A percentile compares a stretch with the other conserved stretches of the same genome.
Evolutionary conservation across 2,329 filamentous ascomycete genomes (phyloP).

Genomic region (Fusarium pseudonygamai): DNA sequence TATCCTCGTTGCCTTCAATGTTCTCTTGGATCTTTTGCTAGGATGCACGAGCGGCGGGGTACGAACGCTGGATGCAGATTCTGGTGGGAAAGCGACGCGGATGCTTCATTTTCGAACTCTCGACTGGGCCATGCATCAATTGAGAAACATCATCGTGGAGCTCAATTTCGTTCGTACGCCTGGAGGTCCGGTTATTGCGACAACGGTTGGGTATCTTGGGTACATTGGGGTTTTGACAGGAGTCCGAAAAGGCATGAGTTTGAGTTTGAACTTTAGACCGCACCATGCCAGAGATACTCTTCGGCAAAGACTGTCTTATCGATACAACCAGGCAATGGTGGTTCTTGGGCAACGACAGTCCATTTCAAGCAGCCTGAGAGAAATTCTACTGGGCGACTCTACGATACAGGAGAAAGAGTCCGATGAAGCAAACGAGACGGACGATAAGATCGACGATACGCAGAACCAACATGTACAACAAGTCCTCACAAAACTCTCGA

Average conservation of each 20-base stretch:
- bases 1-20: slow-evolving; percentile 69
- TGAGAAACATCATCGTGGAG: slow-evolving; percentile 61
- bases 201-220: slow-evolving; percentile 58
- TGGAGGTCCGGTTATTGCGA: slow-evolving; percentile 52
- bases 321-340: slow-evolving; percentile 43
- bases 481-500: slow-evolving; percentile 25
- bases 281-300: slow-evolving; percentile 41
- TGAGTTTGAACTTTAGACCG: slow-evolving; percentile 59
- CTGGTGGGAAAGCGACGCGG: slow-evolving; percentile 26
- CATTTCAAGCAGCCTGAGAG: slow-evolving; percentile 41
- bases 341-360: slow-evolving; percentile 38
- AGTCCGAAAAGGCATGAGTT: slow-evolving; percentile 55
- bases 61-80: slow-evolving; percentile 19
- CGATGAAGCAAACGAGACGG: rapidly evolving
- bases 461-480: background rate
- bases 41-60: slow-evolving; percentile 67
- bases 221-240: slow-evolving; percentile 61
- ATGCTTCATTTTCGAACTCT: slow-evolving; percentile 66
- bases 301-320: slow-evolving; percentile 33
- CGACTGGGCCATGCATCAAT: slow-evolving; percentile 63
- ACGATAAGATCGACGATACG: background rate
- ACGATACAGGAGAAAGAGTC: background rate
- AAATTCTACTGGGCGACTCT: slow-evolving; percentile 24
- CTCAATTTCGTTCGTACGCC: slow-evolving; percentile 56
- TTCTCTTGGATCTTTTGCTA: slow-evolving; percentile 69